These are phyloP conservation scores for Fusarium palustre DNA, from an alignment of 2,329 filamentous ascomycete species.

Conservation along the genomic window DNA sequence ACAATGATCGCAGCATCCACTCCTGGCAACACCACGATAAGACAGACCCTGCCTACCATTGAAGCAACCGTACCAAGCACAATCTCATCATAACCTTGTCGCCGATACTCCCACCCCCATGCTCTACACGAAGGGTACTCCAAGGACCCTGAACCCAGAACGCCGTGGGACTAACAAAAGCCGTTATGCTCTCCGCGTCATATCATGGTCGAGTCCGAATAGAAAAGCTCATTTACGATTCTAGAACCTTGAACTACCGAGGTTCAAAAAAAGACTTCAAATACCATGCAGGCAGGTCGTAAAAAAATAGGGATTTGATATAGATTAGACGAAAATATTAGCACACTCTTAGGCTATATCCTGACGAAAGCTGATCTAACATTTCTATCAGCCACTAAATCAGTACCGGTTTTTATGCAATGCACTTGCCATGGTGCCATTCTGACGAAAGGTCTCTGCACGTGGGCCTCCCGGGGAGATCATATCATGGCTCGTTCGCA, in stretches of 20 bases:
- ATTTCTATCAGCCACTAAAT: too few relatives aligned
- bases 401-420: too few relatives aligned
- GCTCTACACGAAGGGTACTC: background rate
- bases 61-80: background rate
- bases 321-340: too few relatives aligned
- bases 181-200: background rate
- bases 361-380: too few relatives aligned
- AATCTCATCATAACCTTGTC: background rate
- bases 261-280: background rate
- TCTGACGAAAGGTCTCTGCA: constrained; percentile 5
- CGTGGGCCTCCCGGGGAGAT: background rate
- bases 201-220: background rate
- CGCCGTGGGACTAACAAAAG: constrained; percentile 4
- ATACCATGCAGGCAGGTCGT: too few relatives aligned
- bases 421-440: too few relatives aligned
- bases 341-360: too few relatives aligned
- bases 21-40: background rate
- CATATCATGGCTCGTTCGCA: constrained; percentile 26
- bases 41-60: background rate
- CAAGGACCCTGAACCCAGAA: background rate
- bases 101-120: background rate
- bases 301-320: too few relatives aligned
- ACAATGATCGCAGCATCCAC: background rate
- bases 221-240: background rate
- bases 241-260: background rate